Conservation (phyloP, 495 filamentous ascomycete species). For the Acidomyces sp. region DNA sequence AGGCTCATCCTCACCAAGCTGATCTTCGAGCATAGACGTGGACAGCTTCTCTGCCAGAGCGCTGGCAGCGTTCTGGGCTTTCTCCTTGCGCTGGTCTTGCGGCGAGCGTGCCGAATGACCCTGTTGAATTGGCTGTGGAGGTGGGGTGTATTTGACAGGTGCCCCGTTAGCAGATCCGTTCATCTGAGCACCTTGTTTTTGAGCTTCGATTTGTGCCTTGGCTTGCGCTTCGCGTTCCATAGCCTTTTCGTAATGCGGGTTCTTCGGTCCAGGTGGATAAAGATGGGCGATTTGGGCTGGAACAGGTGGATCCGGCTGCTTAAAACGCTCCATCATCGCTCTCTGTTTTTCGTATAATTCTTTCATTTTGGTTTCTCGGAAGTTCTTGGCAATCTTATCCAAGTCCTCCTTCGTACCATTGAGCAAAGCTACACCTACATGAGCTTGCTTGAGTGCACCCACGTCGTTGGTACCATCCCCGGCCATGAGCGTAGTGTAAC, state of each 20-base stretch:
- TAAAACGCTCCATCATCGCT: conserved; percentile 80
- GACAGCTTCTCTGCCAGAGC: conserved; percentile 80
- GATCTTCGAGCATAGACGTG: conserved; percentile 74
- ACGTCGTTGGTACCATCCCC: conserved; percentile 98
- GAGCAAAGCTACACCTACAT: conserved; percentile 88
- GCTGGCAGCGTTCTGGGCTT: conserved; percentile 56
- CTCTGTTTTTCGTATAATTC: conserved; percentile 96
- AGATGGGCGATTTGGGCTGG: conserved; percentile 83
- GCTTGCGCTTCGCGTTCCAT: conserved; percentile 67
- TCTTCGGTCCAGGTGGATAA: conserved; percentile 79
- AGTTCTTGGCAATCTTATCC: conserved; percentile 80
- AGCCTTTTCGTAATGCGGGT: conserved; percentile 93
- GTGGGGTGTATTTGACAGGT: conserved; percentile 42
- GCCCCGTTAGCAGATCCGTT: conserved; percentile 39
- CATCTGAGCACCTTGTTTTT: conserved; percentile 24
- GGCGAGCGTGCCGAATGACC: conserved; percentile 36
- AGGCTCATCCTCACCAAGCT: conserved; percentile 78
- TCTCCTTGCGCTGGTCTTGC: conserved; percentile 48
- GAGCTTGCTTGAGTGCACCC: conserved; percentile 93
- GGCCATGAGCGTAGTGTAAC: conserved; percentile 97
- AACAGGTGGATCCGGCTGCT: conserved; percentile 79
- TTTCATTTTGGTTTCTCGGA: conserved; percentile 90
- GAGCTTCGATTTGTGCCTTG: conserved; percentile 39
- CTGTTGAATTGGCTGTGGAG: conserved; percentile 32
- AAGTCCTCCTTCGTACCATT: conserved; percentile 90